Evolutionary conservation across 169 alveolate species (phyloP).

Genomic region (Eimeria falciformis): DNA sequence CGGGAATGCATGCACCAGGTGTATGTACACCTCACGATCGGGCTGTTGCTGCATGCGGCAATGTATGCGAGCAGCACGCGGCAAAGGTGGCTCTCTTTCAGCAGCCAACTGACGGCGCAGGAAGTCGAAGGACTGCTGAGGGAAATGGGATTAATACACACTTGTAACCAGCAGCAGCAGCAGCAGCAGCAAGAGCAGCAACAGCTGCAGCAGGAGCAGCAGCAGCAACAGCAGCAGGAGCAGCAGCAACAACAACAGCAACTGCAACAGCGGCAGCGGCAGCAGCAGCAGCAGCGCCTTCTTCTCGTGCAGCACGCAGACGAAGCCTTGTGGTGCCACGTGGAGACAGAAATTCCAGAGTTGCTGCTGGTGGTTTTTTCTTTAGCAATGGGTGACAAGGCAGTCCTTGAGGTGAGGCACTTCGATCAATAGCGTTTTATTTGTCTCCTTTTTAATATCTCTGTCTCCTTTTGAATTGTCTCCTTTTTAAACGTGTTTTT

Average conservation of each 20-base stretch:
- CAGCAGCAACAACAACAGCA: too few relatives aligned
- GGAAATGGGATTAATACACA: not conserved
- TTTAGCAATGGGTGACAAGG: not conserved
- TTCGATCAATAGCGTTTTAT: too few relatives aligned
- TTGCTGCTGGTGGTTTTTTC: not conserved
- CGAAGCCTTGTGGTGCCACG: not conserved
- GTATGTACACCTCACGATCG: too few relatives aligned
- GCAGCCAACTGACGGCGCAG: not conserved
- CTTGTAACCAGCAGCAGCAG: not conserved
- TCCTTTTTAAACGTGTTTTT: too few relatives aligned
- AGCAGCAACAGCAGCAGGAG: too few relatives aligned
- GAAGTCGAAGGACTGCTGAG: not conserved
- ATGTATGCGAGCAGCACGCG: not conserved
- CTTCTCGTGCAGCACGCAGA: conserved; percentile 35
- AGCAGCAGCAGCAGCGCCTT: not conserved
- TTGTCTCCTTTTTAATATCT: too few relatives aligned
- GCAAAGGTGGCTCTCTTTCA: conserved; percentile 24
- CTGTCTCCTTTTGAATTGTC: too few relatives aligned
- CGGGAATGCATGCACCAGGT: too few relatives aligned
- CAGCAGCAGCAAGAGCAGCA: too few relatives aligned
- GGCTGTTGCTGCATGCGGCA: not conserved
- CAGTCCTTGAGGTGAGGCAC: not conserved
- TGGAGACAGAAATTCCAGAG: conserved; percentile 11
- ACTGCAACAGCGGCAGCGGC: too few relatives aligned
- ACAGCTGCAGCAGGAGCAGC: not conserved